These are phyloP conservation scores for Chrysoporthe deuterocubensis DNA, from an alignment of 2,329 filamentous ascomycete species.

Conservation along the genomic window DNA sequence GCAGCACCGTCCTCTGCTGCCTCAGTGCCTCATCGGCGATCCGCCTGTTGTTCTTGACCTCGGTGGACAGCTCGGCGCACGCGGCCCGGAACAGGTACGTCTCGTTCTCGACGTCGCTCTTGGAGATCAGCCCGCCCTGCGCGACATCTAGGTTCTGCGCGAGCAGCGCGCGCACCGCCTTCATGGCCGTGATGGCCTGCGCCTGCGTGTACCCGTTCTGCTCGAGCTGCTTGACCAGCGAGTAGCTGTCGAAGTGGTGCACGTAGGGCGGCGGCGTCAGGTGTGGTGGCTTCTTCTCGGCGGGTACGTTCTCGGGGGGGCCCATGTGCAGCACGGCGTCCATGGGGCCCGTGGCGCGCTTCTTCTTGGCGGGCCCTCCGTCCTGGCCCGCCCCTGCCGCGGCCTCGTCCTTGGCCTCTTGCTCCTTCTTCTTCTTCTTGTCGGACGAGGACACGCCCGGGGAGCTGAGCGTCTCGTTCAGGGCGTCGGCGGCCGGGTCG, in stretches of 20 bases:
- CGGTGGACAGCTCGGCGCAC: conserved; percentile 87
- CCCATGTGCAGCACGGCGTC: conserved; percentile 56
- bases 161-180: conserved; percentile 79
- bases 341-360: conserved; percentile 49
- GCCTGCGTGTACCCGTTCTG: conserved; percentile 70
- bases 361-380: conserved; percentile 40
- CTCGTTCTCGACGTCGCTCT: conserved; percentile 93
- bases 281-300: conserved; percentile 61
- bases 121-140: conserved; percentile 79
- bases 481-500: conserved; percentile 22
- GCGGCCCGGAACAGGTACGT: conserved; percentile 93
- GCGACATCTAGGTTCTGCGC: conserved; percentile 81
- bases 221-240: conserved; percentile 79
- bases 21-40: conserved; percentile 80
- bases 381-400: conserved; percentile 20
- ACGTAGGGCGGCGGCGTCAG: conserved; percentile 78
- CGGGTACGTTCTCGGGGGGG: conserved; percentile 43
- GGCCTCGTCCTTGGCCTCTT: neutral
- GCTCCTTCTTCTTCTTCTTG: conserved; percentile 20
- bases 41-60: conserved; percentile 78
- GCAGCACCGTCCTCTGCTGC: conserved; percentile 80
- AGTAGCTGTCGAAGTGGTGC: conserved; percentile 96
- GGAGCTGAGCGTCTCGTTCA: conserved; percentile 25
- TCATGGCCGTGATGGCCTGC: conserved; percentile 89
- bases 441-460: conserved; percentile 27